Evolutionary conservation across 2,329 filamentous ascomycete genomes (phyloP).

Genomic region (Colletotrichum orchidophilum): DNA sequence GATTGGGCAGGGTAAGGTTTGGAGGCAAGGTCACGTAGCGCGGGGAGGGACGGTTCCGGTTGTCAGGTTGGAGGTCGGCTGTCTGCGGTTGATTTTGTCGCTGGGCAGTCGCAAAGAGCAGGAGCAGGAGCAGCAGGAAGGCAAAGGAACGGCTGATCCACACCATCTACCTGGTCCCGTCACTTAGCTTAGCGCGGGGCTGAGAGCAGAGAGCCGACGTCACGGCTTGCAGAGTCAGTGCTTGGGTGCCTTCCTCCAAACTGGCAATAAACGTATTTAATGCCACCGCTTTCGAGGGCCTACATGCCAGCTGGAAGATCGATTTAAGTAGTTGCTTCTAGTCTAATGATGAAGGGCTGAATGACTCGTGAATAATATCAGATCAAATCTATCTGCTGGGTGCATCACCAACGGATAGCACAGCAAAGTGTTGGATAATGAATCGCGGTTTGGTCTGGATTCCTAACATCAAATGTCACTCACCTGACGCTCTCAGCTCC

Average conservation of each 20-base stretch:
- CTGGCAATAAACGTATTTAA: background rate
- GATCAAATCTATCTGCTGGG: background rate
- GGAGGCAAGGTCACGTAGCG: conserved; percentile 3
- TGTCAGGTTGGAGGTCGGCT: conserved; percentile 2
- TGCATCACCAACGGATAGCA: background rate
- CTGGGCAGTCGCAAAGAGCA: conserved; percentile 13
- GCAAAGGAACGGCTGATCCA: conserved; percentile 16
- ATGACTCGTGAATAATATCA: background rate
- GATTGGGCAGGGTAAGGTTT: conserved; percentile 15
- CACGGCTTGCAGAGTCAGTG: conserved; percentile 7
- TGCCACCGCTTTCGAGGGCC: no score
- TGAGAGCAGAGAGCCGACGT: conserved; percentile 32
- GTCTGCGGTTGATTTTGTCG: background rate
- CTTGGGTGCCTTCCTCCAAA: background rate
- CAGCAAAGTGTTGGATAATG: background rate
- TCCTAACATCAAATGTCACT: background rate
- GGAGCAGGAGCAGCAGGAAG: background rate
- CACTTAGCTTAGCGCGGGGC: conserved; percentile 30
- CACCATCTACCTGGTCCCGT: background rate
- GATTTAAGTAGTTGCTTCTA: no score
- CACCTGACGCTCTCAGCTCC: conserved; percentile 22
- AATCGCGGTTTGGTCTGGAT: background rate
- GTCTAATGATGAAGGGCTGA: background rate
- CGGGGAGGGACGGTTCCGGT: background rate
- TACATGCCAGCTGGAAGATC: no score